Evolutionary conservation across 164 flowering plant species (phyloP).

Genomic region (Piper longum): DNA sequence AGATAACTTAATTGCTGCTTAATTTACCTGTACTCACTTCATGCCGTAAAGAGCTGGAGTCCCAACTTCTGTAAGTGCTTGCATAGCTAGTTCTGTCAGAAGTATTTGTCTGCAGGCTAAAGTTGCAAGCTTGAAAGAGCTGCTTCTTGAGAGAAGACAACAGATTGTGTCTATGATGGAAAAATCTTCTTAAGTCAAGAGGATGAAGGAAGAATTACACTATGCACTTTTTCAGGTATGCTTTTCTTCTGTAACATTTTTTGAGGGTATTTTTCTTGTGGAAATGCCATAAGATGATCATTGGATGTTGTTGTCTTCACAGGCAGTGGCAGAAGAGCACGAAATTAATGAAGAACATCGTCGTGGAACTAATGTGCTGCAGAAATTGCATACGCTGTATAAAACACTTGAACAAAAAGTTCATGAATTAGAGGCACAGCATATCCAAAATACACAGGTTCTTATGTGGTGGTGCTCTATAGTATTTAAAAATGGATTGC

Average conservation of each 20-base stretch:
- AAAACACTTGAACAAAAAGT: conserved; percentile 46
- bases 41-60: neutral
- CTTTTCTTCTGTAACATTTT: neutral
- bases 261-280: neutral
- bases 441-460: conserved; percentile 65
- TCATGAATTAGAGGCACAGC: conserved; percentile 52
- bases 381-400: conserved; percentile 29
- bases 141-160: conserved; percentile 35
- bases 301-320: neutral
- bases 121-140: conserved; percentile 30
- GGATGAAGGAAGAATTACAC: conserved; percentile 48
- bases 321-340: conserved; percentile 54
- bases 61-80: neutral
- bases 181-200: conserved; percentile 52
- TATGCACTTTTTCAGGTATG: conserved; percentile 47
- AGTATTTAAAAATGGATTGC: neutral
- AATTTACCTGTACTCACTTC: neutral
- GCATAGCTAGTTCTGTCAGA: neutral
- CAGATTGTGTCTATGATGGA: conserved; percentile 53
- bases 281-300: neutral
- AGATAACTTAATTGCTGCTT: no score
- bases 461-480: no score
- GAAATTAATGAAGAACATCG: conserved; percentile 42
- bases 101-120: conserved; percentile 25
- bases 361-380: conserved; percentile 23